These are phyloP conservation scores for Trametes punicea DNA, from an alignment of 768 basidiomycete genomes.

Conservation along the genomic window DNA sequence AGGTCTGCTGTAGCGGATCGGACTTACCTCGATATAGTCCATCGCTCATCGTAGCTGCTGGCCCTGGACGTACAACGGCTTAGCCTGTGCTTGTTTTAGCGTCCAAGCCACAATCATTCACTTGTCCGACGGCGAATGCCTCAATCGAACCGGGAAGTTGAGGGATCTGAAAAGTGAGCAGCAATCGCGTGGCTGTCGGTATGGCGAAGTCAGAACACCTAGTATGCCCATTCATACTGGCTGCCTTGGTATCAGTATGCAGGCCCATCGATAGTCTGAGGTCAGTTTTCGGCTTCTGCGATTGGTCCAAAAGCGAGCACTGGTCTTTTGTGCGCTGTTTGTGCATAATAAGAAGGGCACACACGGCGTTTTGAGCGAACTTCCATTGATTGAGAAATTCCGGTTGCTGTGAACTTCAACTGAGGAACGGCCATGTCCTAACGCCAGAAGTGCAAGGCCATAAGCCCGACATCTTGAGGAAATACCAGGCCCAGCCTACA, in stretches of 20 bases:
- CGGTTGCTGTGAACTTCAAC: background rate
- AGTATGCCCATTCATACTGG: background rate
- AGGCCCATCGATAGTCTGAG: constrained; percentile 28
- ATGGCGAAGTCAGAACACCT: background rate
- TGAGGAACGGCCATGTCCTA: background rate
- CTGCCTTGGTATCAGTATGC: constrained; percentile 56
- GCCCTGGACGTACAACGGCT: too few relatives aligned
- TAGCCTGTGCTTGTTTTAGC: too few relatives aligned
- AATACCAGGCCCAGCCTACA: too few relatives aligned
- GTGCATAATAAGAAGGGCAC: constrained; percentile 43
- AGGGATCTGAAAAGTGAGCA: too few relatives aligned
- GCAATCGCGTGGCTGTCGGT: constrained; percentile 50
- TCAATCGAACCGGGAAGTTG: too few relatives aligned
- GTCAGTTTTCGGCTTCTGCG: constrained; percentile 10
- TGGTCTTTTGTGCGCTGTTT: constrained; percentile 42
- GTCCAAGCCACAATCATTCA: too few relatives aligned
- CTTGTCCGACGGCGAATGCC: too few relatives aligned
- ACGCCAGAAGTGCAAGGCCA: too few relatives aligned
- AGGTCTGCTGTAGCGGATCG: too few relatives aligned
- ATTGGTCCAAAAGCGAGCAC: constrained; percentile 13
- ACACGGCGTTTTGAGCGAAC: background rate
- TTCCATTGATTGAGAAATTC: background rate
- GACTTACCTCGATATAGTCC: background rate
- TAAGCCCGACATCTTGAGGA: too few relatives aligned
- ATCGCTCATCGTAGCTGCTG: background rate